Evolutionary conservation across 2,329 filamentous ascomycete genomes (phyloP), one percentile per base, ranked within the genome.

Genomic region (Penicillium sp.): DNA sequence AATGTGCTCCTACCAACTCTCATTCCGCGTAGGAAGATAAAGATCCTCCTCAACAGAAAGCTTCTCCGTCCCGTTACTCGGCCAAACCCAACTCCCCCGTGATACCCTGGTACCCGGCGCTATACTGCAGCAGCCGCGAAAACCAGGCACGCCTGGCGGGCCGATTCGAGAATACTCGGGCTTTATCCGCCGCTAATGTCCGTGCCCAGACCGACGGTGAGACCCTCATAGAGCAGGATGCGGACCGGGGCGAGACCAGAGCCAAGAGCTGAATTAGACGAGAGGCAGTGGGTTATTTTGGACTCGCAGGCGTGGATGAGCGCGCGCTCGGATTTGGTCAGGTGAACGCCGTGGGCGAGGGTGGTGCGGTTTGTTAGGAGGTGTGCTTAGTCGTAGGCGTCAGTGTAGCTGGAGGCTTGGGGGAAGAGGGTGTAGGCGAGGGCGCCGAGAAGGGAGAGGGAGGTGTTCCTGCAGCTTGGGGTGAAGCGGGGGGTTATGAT

Each of bases 111-210:
- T 54, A 37, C 31, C 53, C 33, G 81, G 91, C 55, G 14, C 56
- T 65, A 59, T 63, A 66, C 6, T 59, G 88, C 84, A 47, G 90
- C 78, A 80, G 89, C 27, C 93, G 81, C 64, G 87, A n/a, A 91
- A 1, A 95, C 91, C 61, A 96, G 82, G 51, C 87, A 84, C 0
- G 94, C 92, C 70, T 95, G 90, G 13, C 93, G 79, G 43, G 88
- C 91, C 16, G 91, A 88, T 65, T 95, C 90, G 0, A 98, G 83
- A 11, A 98, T 85, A 61, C 87, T 91, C 0, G 91, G 83, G 56
- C 87, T 90, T 73, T 94, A 97, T 0, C 95, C 95, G 2, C 94
- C 95, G 67, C 87, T 90, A 58, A 98, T 87, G 74, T 99, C 95
- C 0, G 94, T 98, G 0, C 95, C 95, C 0, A 99, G 79, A 0